Percentiles rank a stretch among this genome's conserved stretches.
phyloP scores from a whole-genome alignment of 2,329 filamentous ascomycete species.

The Byssothecium circinans region DNA sequence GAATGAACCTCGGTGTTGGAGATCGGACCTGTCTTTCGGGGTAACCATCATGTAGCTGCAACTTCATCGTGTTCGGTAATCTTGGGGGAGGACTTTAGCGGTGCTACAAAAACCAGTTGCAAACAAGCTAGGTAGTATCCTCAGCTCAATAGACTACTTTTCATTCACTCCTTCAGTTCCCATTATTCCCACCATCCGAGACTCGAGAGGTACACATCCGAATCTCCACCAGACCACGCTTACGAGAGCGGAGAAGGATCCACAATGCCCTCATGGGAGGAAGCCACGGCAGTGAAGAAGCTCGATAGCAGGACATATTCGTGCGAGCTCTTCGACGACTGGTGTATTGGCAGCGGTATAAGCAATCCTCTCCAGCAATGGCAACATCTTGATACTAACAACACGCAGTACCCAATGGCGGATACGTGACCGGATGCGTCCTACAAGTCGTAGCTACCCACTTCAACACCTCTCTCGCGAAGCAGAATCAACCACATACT shows the following conservation, averaged over 20 bases:
- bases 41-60: slow-evolving; percentile 4
- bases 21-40: not conserved
- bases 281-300: slow-evolving; percentile 54
- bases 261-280: slow-evolving; percentile 46
- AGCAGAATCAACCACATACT: slow-evolving; percentile 63
- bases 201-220: no score
- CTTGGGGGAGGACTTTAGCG: no score
- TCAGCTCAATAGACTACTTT: no score
- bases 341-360: slow-evolving; percentile 67
- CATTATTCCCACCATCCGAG: not conserved
- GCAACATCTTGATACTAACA: not conserved
- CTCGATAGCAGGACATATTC: slow-evolving; percentile 61
- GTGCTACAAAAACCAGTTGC: no score
- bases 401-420: slow-evolving; percentile 68
- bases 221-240: no score
- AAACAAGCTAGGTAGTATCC: no score
- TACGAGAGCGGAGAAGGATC: not conserved
- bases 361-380: not conserved
- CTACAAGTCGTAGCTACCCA: slow-evolving; percentile 62
- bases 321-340: slow-evolving; percentile 58
- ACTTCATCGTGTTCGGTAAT: no score
- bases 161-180: not conserved
- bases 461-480: slow-evolving; percentile 59
- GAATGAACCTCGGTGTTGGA: slow-evolving; percentile 2
- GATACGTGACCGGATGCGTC: slow-evolving; percentile 66